Evolutionary conservation across 2,329 filamentous ascomycete genomes (phyloP), one percentile per base, ranked within the genome.

Genomic region (Cordyceps farinosa): DNA sequence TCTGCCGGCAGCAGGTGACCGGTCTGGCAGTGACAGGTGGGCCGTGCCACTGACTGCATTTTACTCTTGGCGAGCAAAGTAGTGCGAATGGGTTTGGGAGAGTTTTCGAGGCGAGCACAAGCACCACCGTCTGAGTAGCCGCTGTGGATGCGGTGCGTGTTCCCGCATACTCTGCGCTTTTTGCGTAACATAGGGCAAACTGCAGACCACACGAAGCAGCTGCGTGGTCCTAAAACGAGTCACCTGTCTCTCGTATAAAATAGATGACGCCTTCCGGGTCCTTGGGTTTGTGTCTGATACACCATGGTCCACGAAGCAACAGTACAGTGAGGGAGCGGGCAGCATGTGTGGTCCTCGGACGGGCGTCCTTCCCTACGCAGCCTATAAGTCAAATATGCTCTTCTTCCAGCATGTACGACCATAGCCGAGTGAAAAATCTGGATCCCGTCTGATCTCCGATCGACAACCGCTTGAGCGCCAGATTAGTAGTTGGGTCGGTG

Each of bases 401-500:
- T n/a, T 5, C 11, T 10, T 27, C 27, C 5, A 27, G 29, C 36
- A 57, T 56, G 53, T 57, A 63, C 61, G 45, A 30, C 36, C 61
- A 63, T 57, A 52, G 61, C 52, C 53, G 34, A 57, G 52, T 51
- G 61, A 63, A 42, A 36, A 42, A 34, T 52, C 61, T 56, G 61
- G 53, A 63, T 63, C 61, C 61, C 61, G 57, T 52, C 47, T 5
- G 52, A 55, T 62, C 61, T 57, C 61, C 45, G 44, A 62, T 13
- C 15, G 53, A 62, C 11, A 62, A 62, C 40, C 61, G 42, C 52
- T 51, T 57, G 53, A 62, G 52, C 61, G 61, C 52, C 61, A 62
- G 61, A 62, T 62, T 57, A 62, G 51, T 62, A 62, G 60, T 62
- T 62, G 52, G 60, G 42, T 62, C 51, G 60, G 60, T 55, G 60